These are phyloP conservation scores for Trichoderma breve DNA, from an alignment of 2,329 filamentous ascomycete species.

Conservation along the genomic window DNA sequence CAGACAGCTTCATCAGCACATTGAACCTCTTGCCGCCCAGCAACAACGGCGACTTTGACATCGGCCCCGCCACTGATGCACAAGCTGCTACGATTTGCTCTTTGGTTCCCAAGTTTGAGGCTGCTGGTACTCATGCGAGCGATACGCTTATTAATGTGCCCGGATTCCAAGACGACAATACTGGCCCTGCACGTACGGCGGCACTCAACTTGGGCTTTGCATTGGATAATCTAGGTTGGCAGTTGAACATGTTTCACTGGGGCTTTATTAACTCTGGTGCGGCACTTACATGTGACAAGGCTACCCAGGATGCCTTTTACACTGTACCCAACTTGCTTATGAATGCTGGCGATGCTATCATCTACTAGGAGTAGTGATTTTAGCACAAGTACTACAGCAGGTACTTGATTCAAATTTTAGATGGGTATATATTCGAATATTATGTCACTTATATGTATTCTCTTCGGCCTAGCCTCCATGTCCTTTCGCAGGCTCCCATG, in stretches of 20 bases:
- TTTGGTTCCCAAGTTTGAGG: not conserved
- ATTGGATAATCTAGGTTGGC: not conserved
- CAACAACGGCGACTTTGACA: not conserved
- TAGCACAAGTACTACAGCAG: not conserved
- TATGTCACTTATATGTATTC: no score
- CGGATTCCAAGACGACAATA: not conserved
- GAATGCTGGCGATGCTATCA: not conserved
- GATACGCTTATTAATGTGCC: not conserved
- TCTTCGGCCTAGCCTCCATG: no score
- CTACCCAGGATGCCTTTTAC: not conserved
- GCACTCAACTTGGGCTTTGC: not conserved
- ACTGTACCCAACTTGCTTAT: not conserved
- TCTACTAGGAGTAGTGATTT: not conserved
- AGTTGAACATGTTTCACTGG: conserved; percentile 1
- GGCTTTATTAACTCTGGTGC: not conserved
- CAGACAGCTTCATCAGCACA: not conserved
- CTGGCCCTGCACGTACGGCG: not conserved
- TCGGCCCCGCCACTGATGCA: not conserved
- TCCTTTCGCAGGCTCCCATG: no score
- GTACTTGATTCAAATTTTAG: not conserved
- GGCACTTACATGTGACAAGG: not conserved
- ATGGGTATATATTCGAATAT: not conserved
- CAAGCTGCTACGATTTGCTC: not conserved
- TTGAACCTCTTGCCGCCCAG: not conserved
- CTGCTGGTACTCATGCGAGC: not conserved